Percentiles rank a stretch among this genome's conserved stretches.
These are phyloP conservation scores for Colletotrichum endophyticum DNA, from an alignment of 2,329 filamentous ascomycete species.

Conservation along the genomic window DNA sequence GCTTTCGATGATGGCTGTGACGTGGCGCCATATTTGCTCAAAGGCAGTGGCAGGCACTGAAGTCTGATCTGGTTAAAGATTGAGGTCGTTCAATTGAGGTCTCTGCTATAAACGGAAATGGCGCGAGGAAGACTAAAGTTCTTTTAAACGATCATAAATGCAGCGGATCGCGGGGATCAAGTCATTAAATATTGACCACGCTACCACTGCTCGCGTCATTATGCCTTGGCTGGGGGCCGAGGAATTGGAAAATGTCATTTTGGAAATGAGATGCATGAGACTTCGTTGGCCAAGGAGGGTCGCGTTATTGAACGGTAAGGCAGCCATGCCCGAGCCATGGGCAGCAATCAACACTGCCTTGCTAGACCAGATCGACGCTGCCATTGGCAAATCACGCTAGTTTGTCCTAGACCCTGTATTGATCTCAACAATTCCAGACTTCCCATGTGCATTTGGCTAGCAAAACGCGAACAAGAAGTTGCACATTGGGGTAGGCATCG, in stretches of 20 bases:
- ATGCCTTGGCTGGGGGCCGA: rapidly evolving
- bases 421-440: neutral
- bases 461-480: neutral
- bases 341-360: neutral
- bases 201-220: rapidly evolving
- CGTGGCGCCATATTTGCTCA: neutral
- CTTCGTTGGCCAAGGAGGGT: neutral
- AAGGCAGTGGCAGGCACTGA: neutral
- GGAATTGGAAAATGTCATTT: neutral
- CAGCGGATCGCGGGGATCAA: rapidly evolving
- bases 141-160: neutral
- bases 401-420: neutral
- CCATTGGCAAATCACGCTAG: neutral
- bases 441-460: neutral
- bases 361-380: neutral
- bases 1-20: neutral
- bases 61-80: neutral
- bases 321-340: neutral
- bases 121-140: too few relatives aligned
- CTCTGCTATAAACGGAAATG: neutral
- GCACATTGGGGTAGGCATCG: neutral
- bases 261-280: neutral
- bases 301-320: neutral
- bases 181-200: rapidly evolving
- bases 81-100: neutral